Evolutionary conservation across 1,139 yeast genomes (phyloP).

Genomic region (Magnusiomyces ingens): DNA sequence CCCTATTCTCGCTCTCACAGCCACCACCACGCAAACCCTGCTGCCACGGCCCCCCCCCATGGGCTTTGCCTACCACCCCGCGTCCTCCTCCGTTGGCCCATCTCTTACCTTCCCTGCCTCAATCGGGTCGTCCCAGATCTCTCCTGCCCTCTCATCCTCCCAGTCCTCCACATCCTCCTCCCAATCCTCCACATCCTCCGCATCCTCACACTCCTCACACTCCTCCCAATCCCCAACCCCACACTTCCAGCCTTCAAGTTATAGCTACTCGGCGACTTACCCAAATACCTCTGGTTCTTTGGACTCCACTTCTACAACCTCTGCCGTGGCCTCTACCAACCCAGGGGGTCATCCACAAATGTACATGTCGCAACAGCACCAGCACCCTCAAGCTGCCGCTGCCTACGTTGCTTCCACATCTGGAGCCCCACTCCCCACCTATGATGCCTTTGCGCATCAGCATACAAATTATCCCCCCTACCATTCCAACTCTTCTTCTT

Average conservation of each 20-base stretch:
- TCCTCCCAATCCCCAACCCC: neutral
- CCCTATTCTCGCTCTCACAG: neutral
- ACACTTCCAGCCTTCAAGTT: too few species aligned
- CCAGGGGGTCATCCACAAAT: too few species aligned
- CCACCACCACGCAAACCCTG: neutral
- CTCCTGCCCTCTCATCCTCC: neutral
- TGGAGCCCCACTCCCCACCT: too few species aligned
- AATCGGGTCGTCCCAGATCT: too few species aligned
- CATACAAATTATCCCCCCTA: neutral
- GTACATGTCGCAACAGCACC: too few species aligned
- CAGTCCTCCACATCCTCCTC: neutral
- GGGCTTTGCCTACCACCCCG: neutral
- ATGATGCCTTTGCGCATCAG: neutral
- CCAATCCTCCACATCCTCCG: neutral
- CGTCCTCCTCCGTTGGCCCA: too few species aligned
- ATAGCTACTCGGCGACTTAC: neutral
- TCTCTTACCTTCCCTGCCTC: neutral
- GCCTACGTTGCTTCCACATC: too few species aligned
- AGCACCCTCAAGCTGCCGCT: too few species aligned
- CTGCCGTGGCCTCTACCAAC: too few species aligned
- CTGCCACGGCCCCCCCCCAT: neutral
- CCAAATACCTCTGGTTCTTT: neutral
- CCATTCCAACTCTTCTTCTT: neutral
- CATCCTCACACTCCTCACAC: neutral
- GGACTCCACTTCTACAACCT: neutral